These are phyloP conservation scores for Xylariaceae sp. DNA, from an alignment of 2,329 filamentous ascomycete genomes.

Conservation along the genomic window DNA sequence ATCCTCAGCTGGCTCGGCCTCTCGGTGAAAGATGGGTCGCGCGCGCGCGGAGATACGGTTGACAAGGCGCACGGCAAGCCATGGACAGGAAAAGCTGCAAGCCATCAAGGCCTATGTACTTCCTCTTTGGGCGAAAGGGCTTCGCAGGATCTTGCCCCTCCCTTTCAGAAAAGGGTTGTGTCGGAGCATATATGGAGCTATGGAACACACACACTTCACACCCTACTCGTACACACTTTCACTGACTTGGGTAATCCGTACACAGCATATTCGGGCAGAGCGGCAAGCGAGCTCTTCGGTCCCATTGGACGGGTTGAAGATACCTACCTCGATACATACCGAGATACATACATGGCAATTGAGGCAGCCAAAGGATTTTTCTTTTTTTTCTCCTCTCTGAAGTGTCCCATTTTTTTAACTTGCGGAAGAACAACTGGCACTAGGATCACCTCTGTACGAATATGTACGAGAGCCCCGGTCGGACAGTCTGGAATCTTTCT, in stretches of 20 bases:
- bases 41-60: background rate
- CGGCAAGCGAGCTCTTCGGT: background rate
- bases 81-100: conserved; percentile 1
- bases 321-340: background rate
- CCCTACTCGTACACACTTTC: background rate
- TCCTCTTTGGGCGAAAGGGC: conserved; percentile 9
- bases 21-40: conserved; percentile 4
- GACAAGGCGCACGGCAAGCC: conserved; percentile 9
- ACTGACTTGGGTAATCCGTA: background rate
- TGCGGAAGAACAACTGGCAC: no score
- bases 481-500: no score
- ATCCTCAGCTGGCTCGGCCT: background rate
- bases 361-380: background rate
- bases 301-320: background rate
- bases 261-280: background rate
- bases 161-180: background rate
- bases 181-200: background rate
- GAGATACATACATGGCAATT: no score
- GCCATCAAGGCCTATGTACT: conserved; percentile 1
- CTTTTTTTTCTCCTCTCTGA: background rate
- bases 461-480: no score
- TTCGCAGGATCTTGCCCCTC: conserved; percentile 3
- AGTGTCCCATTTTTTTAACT: background rate
- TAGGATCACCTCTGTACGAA: no score
- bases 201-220: background rate